phyloP scores from a whole-genome alignment of 306 rosid species.

The Vigna radiata region DNA sequence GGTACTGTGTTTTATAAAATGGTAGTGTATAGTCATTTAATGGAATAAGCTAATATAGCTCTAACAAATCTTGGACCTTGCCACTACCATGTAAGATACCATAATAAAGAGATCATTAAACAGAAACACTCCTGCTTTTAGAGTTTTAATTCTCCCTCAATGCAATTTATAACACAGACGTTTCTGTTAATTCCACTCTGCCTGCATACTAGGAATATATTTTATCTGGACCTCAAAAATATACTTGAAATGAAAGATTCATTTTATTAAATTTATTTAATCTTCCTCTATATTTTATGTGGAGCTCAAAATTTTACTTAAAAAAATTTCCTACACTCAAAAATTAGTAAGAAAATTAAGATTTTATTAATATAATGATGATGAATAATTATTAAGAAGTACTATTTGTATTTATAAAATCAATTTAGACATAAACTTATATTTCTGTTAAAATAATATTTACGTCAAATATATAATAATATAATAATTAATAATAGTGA shows the following conservation, averaged over 20 bases:
- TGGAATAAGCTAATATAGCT: slow-evolving; percentile 40
- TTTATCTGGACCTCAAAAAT: background rate
- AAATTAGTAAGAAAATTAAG: too few species aligned
- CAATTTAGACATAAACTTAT: too few species aligned
- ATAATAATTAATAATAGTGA: too few species aligned
- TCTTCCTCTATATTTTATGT: background rate
- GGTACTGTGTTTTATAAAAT: slow-evolving; percentile 55
- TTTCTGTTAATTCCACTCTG: background rate
- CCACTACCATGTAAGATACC: slow-evolving; percentile 38
- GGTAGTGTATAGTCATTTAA: slow-evolving; percentile 19
- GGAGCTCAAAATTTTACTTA: too few species aligned
- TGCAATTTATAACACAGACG: background rate
- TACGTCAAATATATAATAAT: too few species aligned
- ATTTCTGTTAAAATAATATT: too few species aligned
- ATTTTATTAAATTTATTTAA: background rate
- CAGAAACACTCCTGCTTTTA: background rate
- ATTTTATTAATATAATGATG: too few species aligned
- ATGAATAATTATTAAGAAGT: too few species aligned
- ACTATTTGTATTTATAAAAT: too few species aligned
- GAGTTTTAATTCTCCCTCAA: background rate
- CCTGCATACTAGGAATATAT: background rate
- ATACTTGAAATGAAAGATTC: background rate
- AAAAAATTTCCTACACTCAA: too few species aligned
- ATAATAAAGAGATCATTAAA: slow-evolving; percentile 23
- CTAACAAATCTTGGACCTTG: slow-evolving; percentile 43